Base-by-base conservation (phyloP, 2,329 filamentous ascomycete genomes). In the Sodiomyces alkalinus region DNA sequence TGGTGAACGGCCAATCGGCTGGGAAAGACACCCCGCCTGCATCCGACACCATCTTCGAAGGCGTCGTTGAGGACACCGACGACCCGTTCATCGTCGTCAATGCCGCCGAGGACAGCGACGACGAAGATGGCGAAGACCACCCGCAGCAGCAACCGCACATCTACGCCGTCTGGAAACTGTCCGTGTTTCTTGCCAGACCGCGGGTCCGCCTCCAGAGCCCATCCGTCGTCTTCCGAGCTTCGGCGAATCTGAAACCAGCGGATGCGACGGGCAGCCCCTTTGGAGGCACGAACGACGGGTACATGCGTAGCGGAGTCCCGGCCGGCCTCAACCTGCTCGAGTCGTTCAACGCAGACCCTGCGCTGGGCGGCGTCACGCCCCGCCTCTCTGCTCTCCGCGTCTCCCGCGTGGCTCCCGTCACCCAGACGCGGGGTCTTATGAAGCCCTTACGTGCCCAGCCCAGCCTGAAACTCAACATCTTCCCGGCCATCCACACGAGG, bases 291-390 rank as follows among this genome's bases (percentile, higher is more conserved):
- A 54, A 58, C 7, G 60, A 68, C 33, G 74, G 78, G 29, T 83
- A 82, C 43, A 61, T 87, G 18, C 67, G 69, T 19, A 81, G 75
- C 43, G 69, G 73, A 32, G 53, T 74, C 16, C 74, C 80, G 1
- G 66, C 74, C 6, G 74, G 78, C 2, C 60, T 81, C 36, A 90
- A 87, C 47, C 58, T 87, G n/a, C 66, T 90, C 10, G 75, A 80
- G 44, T 67, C 80, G 3, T 80, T 87, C 35, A 62, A 65, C 29
- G 60, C 60, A 35, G 80, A 85, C 43, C 68, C 73, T 14, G 64
- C 63, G 16, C 56, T 83, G 12, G 58, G 55, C 11, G 70, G 74
- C 19, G 55, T 71, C 16, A 62, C 64, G 39, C 77, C 80, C 26
- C 68, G 69, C 17, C 59, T 90, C 3, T 83, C 80, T 7, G 78